A percentile compares a stretch with the other conserved stretches of the same genome.
Evolutionary conservation across 129 eudicot genomes (phyloP).

Genomic region (Oenanthe sinensis): DNA sequence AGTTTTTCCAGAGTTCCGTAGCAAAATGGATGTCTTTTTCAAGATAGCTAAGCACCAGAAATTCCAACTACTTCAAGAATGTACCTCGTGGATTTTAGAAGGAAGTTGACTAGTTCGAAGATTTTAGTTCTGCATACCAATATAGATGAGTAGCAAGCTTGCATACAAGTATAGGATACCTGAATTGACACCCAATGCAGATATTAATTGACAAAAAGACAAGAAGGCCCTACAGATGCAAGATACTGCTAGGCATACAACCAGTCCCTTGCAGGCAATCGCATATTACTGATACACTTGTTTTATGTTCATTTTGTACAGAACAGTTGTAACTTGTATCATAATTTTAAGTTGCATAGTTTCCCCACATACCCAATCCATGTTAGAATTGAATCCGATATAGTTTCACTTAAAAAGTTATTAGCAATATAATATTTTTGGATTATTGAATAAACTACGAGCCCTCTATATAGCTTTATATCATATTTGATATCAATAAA

Average conservation of each 20-base stretch:
- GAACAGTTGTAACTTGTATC: neutral
- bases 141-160: neutral
- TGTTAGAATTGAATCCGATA: too few species aligned
- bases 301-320: neutral
- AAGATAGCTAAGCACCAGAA: conserved; percentile 67
- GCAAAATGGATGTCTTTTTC: conserved; percentile 64
- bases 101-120: conserved; percentile 14
- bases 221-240: too few species aligned
- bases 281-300: neutral
- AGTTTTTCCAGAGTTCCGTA: conserved; percentile 40
- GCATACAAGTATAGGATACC: neutral
- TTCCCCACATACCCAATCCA: too few species aligned
- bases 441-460: too few species aligned
- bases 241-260: neutral
- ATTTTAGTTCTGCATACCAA: neutral
- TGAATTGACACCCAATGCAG: neutral
- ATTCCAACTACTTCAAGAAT: conserved; percentile 72
- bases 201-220: neutral
- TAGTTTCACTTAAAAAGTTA: too few species aligned
- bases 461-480: too few species aligned
- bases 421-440: too few species aligned
- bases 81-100: conserved; percentile 85
- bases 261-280: neutral
- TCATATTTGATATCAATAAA: too few species aligned
- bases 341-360: neutral